phyloP scores from a whole-genome alignment of 1,284 basidiomycete species.

The Rhizoctonia solani region DNA sequence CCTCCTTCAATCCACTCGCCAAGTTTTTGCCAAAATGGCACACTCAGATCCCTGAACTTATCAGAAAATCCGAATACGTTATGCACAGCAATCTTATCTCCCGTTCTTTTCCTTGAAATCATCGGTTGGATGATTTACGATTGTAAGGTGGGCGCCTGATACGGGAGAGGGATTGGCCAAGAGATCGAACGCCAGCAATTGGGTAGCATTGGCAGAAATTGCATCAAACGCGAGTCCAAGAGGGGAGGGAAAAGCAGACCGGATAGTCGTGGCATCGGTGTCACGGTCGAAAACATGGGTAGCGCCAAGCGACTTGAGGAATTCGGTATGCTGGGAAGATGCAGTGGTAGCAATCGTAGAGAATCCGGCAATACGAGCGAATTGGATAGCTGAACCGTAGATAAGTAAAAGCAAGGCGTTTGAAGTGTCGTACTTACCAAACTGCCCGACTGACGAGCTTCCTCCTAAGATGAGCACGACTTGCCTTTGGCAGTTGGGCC shows the following conservation, averaged over 20 bases:
- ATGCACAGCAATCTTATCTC: neutral
- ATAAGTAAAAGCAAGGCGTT: neutral
- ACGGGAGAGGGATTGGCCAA: neutral
- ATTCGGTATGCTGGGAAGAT: conserved; percentile 50
- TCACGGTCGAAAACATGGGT: conserved; percentile 57
- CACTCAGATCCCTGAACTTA: neutral
- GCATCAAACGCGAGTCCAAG: neutral
- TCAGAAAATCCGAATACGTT: neutral
- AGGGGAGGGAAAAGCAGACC: neutral
- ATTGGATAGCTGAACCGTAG: conserved; percentile 35
- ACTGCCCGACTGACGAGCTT: conserved; percentile 34
- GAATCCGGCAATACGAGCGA: conserved; percentile 40
- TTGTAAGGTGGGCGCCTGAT: neutral
- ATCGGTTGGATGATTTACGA: neutral
- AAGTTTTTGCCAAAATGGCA: neutral
- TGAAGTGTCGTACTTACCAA: neutral
- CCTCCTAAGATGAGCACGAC: conserved; percentile 35
- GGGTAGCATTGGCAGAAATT: neutral
- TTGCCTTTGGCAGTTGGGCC: conserved; percentile 4
- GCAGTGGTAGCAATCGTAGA: conserved; percentile 48
- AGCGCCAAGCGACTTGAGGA: conserved; percentile 58
- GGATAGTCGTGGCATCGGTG: conserved; percentile 29
- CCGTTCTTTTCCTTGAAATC: neutral
- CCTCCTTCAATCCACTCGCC: conserved; percentile 9
- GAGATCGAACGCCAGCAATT: conserved; percentile 7